A percentile compares a stretch with the other conserved stretches of the same genome.
Conservation (phyloP, 2,329 filamentous ascomycete species). For the Aspergillus thermomutatus region DNA sequence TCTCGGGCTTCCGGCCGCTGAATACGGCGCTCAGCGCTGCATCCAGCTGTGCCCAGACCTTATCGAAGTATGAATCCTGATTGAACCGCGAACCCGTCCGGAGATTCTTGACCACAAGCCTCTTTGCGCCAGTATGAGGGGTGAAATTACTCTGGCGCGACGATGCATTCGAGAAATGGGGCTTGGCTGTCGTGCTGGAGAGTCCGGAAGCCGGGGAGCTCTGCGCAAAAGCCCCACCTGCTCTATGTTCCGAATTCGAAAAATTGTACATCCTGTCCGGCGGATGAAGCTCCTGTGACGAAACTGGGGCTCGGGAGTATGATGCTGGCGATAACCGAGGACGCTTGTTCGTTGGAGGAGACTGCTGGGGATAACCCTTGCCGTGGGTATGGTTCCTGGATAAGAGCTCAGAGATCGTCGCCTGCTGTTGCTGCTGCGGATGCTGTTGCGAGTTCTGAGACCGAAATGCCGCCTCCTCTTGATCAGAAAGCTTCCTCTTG, state of each 20-base stretch:
- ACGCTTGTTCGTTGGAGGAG: slow-evolving; percentile 42
- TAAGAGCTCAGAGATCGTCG: slow-evolving; percentile 46
- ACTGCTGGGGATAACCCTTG: slow-evolving; percentile 16
- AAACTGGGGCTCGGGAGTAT: slow-evolving; percentile 8
- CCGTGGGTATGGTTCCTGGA: slow-evolving; percentile 28
- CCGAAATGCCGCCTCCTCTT: slow-evolving; percentile 30
- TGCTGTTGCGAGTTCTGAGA: slow-evolving; percentile 16
- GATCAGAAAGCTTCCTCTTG: slow-evolving; percentile 41
- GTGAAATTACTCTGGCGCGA: slow-evolving; percentile 56
- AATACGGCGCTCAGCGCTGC: slow-evolving; percentile 73
- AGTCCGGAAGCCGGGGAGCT: slow-evolving; percentile 35
- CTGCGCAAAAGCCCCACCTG: slow-evolving; percentile 44
- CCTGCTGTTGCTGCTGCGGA: slow-evolving; percentile 26
- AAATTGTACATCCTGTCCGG: slow-evolving; percentile 55
- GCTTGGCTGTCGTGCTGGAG: slow-evolving; percentile 22
- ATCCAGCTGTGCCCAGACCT: slow-evolving; percentile 71
- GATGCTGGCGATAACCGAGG: slow-evolving; percentile 31
- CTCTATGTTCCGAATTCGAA: slow-evolving; percentile 36
- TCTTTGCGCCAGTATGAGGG: slow-evolving; percentile 73
- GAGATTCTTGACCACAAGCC: slow-evolving; percentile 91
- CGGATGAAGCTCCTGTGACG: slow-evolving; percentile 17
- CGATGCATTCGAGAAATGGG: slow-evolving; percentile 29
- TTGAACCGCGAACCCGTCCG: slow-evolving; percentile 62
- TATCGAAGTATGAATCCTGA: slow-evolving; percentile 73
- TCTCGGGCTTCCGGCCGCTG: slow-evolving; percentile 56